Percentiles rank a stretch among this genome's conserved stretches.
Evolutionary conservation across 208 protist genomes (phyloP).

Genomic region (Trypanosoma cruzi): DNA sequence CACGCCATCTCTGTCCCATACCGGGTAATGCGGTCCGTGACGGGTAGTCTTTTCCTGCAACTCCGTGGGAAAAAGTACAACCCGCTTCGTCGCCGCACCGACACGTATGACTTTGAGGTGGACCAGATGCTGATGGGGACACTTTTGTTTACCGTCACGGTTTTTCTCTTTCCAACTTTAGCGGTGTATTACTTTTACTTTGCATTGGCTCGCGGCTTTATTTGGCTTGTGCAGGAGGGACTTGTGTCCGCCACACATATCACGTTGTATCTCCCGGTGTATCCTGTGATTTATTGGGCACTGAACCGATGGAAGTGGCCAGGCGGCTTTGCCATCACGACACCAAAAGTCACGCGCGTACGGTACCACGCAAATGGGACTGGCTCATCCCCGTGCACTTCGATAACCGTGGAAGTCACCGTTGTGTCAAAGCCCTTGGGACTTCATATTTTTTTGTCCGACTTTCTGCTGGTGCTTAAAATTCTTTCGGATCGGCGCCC

Average conservation of each 20-base stretch:
- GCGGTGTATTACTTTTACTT: slow-evolving; percentile 94
- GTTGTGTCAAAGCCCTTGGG: slow-evolving; percentile 49
- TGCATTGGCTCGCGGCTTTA: slow-evolving; percentile 54
- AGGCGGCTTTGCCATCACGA: slow-evolving; percentile 22
- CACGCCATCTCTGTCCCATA: slow-evolving; percentile 72
- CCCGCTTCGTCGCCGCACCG: slow-evolving; percentile 89
- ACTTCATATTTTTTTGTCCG: slow-evolving; percentile 46
- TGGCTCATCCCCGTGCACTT: slow-evolving; percentile 28
- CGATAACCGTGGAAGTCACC: slow-evolving; percentile 72
- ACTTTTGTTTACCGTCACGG: slow-evolving; percentile 86
- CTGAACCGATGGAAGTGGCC: slow-evolving; percentile 21
- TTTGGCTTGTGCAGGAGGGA: slow-evolving; percentile 56
- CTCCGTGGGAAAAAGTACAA: slow-evolving; percentile 94
- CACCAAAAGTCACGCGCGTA: slow-evolving; percentile 18
- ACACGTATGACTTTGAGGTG: slow-evolving; percentile 86
- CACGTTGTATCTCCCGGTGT: slow-evolving; percentile 65
- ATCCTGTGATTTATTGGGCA: slow-evolving; percentile 60
- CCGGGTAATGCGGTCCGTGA: slow-evolving; percentile 43
- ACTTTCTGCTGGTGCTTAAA: slow-evolving; percentile 67
- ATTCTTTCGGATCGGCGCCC: slow-evolving; percentile 40
- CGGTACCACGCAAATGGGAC: slow-evolving; percentile 6
- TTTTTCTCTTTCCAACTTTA: slow-evolving; percentile 93
- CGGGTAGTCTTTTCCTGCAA: slow-evolving; percentile 76
- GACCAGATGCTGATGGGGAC: slow-evolving; percentile 94
- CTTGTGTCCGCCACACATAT: slow-evolving; percentile 61